A percentile compares a stretch with the other conserved stretches of the same genome.
Conservation (phyloP, 805 yeast species). For the Teunomyces kruisii region DNA sequence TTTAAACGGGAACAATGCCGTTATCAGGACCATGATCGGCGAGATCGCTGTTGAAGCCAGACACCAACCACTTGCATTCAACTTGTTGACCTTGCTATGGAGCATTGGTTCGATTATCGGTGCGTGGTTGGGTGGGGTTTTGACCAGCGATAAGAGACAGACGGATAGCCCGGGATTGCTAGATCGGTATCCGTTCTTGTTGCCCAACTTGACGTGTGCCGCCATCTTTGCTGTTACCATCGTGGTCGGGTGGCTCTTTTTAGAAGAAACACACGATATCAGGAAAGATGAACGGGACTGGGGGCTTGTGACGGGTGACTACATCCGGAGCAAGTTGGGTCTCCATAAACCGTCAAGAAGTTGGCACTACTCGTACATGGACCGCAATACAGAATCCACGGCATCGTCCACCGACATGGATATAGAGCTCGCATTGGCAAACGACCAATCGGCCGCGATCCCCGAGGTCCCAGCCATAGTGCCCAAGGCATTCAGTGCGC, state of each 20-base stretch:
- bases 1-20: slow-evolving; percentile 64
- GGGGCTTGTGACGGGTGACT: slow-evolving; percentile 48
- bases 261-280: slow-evolving; percentile 53
- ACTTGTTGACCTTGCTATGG: slow-evolving; percentile 60
- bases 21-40: slow-evolving; percentile 61
- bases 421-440: not conserved
- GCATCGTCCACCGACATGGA: not conserved
- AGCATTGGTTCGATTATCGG: slow-evolving; percentile 62
- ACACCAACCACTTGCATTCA: slow-evolving; percentile 64
- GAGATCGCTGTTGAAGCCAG: slow-evolving; percentile 55
- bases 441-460: not conserved
- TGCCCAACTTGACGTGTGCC: slow-evolving; percentile 52
- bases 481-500: slow-evolving; percentile 23
- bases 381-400: not conserved
- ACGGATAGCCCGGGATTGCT: slow-evolving; percentile 9
- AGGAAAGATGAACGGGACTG: slow-evolving; percentile 39
- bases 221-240: slow-evolving; percentile 34
- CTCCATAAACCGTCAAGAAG: not conserved
- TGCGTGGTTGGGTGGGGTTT: slow-evolving; percentile 55
- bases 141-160: slow-evolving; percentile 48
- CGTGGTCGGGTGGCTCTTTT: slow-evolving; percentile 43
- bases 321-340: slow-evolving; percentile 13
- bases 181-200: slow-evolving; percentile 46
- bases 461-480: not conserved
- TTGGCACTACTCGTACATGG: not conserved